These are phyloP conservation scores for Leishmania mexicana DNA, from an alignment of 208 protist genomes.

Conservation along the genomic window DNA sequence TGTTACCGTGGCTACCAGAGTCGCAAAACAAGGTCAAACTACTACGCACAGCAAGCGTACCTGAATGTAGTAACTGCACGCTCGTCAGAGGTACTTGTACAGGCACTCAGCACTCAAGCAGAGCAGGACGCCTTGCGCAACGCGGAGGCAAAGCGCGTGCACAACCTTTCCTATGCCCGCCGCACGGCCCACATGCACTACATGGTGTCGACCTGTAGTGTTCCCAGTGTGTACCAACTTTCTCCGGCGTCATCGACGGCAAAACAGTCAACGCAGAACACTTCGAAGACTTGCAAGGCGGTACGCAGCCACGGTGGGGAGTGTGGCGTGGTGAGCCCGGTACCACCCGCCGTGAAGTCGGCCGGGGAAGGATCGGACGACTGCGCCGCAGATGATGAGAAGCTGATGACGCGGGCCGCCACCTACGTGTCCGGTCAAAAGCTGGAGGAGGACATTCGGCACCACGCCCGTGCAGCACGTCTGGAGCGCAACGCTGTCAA, in stretches of 20 bases:
- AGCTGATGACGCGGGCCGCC: constrained; percentile 1
- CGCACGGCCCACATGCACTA: constrained; percentile 55
- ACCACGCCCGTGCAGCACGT: constrained; percentile 27
- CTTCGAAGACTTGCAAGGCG: not conserved
- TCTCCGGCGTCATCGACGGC: constrained; percentile 6
- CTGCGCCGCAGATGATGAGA: not conserved
- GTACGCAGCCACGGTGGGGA: not conserved
- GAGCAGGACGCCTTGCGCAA: constrained; percentile 23
- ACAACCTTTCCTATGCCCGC: constrained; percentile 29
- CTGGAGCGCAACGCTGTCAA: not conserved
- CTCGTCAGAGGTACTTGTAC: constrained; percentile 32
- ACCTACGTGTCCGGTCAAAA: constrained; percentile 19
- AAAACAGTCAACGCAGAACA: not conserved
- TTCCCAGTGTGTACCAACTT: constrained; percentile 51
- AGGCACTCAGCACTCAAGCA: constrained; percentile 30
- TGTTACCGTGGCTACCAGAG: constrained; percentile 61
- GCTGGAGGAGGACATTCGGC: constrained; percentile 59
- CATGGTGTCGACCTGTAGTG: constrained; percentile 52
- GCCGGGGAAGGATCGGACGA: not conserved
- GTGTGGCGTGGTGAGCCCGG: not conserved
- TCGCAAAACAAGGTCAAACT: constrained; percentile 52
- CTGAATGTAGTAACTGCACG: constrained; percentile 44
- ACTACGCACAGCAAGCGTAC: constrained; percentile 68
- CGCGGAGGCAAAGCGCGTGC: constrained; percentile 9
- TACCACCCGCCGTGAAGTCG: not conserved